Conservation (phyloP, 148 eudicot genomes). For the Rhododendron mucronatum region DNA sequence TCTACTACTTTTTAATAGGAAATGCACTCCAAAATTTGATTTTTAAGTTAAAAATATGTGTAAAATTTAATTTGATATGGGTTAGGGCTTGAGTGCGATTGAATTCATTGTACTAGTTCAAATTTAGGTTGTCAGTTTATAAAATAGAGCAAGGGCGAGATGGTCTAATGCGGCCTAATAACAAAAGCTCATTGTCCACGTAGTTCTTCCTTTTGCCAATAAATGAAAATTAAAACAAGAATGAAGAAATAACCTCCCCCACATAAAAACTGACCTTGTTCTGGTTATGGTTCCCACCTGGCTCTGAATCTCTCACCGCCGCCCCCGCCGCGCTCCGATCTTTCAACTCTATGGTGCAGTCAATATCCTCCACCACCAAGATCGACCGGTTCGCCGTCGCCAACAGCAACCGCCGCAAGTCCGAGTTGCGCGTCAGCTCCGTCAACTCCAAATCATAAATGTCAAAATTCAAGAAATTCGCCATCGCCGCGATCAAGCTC, state of each 20-base stretch:
- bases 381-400: constrained; percentile 41
- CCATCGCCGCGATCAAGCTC: constrained; percentile 59
- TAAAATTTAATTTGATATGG: too few species aligned
- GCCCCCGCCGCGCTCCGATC: constrained; percentile 4
- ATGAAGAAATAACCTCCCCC: neutral
- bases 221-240: too few species aligned
- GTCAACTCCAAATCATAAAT: constrained; percentile 48
- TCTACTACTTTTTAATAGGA: too few species aligned
- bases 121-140: too few species aligned
- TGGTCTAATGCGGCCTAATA: too few species aligned
- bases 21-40: too few species aligned
- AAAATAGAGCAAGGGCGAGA: too few species aligned
- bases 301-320: neutral
- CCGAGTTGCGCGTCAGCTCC: constrained; percentile 24
- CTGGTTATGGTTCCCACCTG: neutral
- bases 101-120: too few species aligned
- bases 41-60: too few species aligned
- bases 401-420: constrained; percentile 35
- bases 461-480: constrained; percentile 49
- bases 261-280: neutral
- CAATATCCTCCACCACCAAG: constrained; percentile 56
- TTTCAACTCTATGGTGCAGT: constrained; percentile 36
- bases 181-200: too few species aligned
- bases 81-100: too few species aligned
- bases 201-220: too few species aligned